Evolutionary conservation across 495 filamentous ascomycete species (phyloP), one percentile per base, ranked within the genome.

Genomic region (Aspergillus ellipticus): DNA sequence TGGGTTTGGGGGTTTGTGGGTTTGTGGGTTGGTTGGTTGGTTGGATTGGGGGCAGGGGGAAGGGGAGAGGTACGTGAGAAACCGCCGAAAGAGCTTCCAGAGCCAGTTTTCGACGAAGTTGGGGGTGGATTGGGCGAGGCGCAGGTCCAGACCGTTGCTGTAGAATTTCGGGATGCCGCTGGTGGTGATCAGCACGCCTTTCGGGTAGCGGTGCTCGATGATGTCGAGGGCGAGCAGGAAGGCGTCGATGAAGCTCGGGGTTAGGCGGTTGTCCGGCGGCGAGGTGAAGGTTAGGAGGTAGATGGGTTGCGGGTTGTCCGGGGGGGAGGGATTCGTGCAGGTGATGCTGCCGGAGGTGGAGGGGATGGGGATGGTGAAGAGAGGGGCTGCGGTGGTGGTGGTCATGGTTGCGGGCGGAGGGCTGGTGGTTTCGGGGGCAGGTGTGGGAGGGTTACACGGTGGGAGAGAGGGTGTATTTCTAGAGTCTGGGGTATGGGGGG

Each of bases 111-210:
- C 73, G 6, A 82, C 69, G 66, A 88, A 90, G 0, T 74, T 72
- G 10, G 74, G 66, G 0, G 73, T 77, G 17, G 68, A 65, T 1
- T 72, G 50, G 2, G 81, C 84, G 56, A 82, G 70, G 13, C 82
- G 75, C 16, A 88, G 75, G 66, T 93, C 88, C 8, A 93, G 76
- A 0, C 89, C 89, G 70, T 92, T 92, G 68, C 82, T 85, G 72
- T 88, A 93, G 77, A 93, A 93, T 64, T 92, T 93, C 47, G 75
- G 62, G 42, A 92, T 87, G 24, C 77, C 80, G 45, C 80, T 85
- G 6, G 89, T 93, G 1, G 89, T 92, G 24, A 93, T 69, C 3
- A 90, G 72, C 0, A 92, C 89, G 43, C 89, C 89, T 28, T 81
- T 82, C 0, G 81, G 77, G 56, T 84, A 81, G 9, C 79, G 71